phyloP scores from a whole-genome alignment of 495 filamentous ascomycete genomes.

The Hyphodiscus hymeniophilus region DNA sequence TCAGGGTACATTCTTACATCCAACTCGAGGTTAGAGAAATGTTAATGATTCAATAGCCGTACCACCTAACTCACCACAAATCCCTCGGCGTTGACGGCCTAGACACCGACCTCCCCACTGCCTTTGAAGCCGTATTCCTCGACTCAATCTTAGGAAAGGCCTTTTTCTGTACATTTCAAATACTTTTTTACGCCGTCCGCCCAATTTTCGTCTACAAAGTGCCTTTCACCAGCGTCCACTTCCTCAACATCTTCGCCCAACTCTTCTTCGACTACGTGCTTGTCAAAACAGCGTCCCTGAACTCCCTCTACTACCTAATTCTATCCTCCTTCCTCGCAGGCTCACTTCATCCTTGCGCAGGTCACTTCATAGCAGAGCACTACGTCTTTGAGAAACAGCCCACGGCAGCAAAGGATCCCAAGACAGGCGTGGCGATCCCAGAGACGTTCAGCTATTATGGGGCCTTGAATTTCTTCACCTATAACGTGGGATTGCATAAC shows the following conservation, averaged over 20 bases:
- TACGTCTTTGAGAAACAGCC: conserved; percentile 82
- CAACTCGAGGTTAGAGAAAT: conserved; percentile 4
- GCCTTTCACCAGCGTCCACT: conserved; percentile 78
- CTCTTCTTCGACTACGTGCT: conserved; percentile 69
- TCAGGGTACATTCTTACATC: conserved; percentile 51
- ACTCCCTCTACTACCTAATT: conserved; percentile 69
- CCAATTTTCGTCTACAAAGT: conserved; percentile 91
- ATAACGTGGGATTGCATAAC: conserved; percentile 96
- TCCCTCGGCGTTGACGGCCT: conserved; percentile 93
- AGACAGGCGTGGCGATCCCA: conserved; percentile 56
- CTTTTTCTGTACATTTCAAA: conserved; percentile 99
- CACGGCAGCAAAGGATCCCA: conserved; percentile 48
- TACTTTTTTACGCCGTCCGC: conserved; percentile 98
- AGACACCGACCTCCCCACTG: conserved; percentile 92
- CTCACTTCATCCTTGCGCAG: conserved; percentile 87
- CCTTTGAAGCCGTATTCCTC: conserved; percentile 85
- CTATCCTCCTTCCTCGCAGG: conserved; percentile 88
- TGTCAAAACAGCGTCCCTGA: conserved; percentile 43
- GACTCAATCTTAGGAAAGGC: conserved; percentile 96
- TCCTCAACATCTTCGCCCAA: conserved; percentile 70
- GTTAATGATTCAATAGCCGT: conserved; percentile 48
- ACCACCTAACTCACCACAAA: conserved; percentile 99
- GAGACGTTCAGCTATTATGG: conserved; percentile 99
- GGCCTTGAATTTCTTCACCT: conserved; percentile 81
- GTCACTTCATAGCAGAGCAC: conserved; percentile 98